Evolutionary conservation across 768 basidiomycete genomes (phyloP).

Genomic region (Jaapia argillacea): DNA sequence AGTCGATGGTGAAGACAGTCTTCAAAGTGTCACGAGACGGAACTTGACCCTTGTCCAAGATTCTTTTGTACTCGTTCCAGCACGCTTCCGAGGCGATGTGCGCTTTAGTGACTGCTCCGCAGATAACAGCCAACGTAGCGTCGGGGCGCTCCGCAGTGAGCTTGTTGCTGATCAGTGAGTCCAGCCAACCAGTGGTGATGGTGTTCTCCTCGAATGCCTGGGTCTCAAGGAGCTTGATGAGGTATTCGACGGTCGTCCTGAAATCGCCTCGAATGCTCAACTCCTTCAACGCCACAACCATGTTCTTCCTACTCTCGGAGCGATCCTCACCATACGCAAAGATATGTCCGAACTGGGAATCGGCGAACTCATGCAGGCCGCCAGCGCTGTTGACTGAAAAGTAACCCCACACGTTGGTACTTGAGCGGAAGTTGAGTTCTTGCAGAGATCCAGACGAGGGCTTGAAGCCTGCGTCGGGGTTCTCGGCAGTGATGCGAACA

Average conservation of each 20-base stretch:
- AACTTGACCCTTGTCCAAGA: slow-evolving; percentile 97
- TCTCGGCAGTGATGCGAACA: slow-evolving; percentile 98
- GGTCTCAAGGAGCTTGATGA: slow-evolving; percentile 94
- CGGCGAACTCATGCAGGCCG: slow-evolving; percentile 97
- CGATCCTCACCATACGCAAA: slow-evolving; percentile 98
- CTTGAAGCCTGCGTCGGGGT: slow-evolving; percentile 99
- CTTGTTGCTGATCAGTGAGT: slow-evolving; percentile 92
- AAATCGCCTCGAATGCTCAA: slow-evolving; percentile 98
- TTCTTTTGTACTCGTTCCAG: slow-evolving; percentile 86
- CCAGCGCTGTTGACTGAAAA: slow-evolving; percentile 95
- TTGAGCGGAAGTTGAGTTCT: slow-evolving; percentile 98
- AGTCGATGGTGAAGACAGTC: slow-evolving; percentile 94
- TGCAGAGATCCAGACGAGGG: slow-evolving; percentile 95
- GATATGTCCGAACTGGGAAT: slow-evolving; percentile 99
- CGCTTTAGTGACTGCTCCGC: slow-evolving; percentile 93
- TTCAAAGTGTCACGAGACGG: slow-evolving; percentile 90
- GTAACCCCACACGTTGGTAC: slow-evolving; percentile 99
- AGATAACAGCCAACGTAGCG: slow-evolving; percentile 84
- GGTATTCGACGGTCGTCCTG: slow-evolving; percentile 96
- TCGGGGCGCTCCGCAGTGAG: slow-evolving; percentile 97
- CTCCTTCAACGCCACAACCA: slow-evolving; percentile 98
- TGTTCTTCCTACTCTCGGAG: slow-evolving; percentile 92
- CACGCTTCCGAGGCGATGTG: slow-evolving; percentile 85
- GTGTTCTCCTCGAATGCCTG: slow-evolving; percentile 96
- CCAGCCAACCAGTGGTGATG: slow-evolving; percentile 97